These are phyloP conservation scores for Haplosporangium gracile DNA, from an alignment of 192 early-diverging fungal species.

Conservation along the genomic window DNA sequence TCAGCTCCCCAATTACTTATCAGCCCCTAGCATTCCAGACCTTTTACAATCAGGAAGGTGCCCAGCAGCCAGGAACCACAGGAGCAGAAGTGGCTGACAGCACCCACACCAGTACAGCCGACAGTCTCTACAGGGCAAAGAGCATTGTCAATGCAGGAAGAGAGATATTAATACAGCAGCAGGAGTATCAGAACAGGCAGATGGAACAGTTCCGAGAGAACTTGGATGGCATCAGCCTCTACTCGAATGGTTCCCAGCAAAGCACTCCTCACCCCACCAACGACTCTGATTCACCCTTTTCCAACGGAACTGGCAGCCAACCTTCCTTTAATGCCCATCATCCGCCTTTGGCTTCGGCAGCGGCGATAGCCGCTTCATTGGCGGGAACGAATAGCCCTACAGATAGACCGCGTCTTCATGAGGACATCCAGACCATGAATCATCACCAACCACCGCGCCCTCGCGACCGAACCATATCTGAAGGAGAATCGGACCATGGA, in stretches of 20 bases:
- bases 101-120: not conserved
- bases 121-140: constrained; percentile 6
- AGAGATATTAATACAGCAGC: constrained; percentile 22
- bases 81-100: not conserved
- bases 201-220: constrained; percentile 29
- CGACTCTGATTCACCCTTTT: not conserved
- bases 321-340: not conserved
- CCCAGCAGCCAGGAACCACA: constrained; percentile 11
- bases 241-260: not conserved
- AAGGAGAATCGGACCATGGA: not conserved
- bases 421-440: not conserved
- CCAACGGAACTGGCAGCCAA: not conserved
- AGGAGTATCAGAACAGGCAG: constrained; percentile 32
- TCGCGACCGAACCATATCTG: constrained; percentile 10
- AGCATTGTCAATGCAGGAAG: not conserved
- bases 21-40: constrained; percentile 15
- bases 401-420: not conserved
- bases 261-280: not conserved
- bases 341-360: not conserved
- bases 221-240: not conserved
- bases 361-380: constrained; percentile 2
- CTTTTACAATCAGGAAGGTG: not conserved
- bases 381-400: not conserved
- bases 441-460: not conserved
- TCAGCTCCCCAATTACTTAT: constrained; percentile 33